These are phyloP conservation scores for Haplosporangium sp. DNA, from an alignment of 371 early-diverging fungal genomes.

Conservation along the genomic window DNA sequence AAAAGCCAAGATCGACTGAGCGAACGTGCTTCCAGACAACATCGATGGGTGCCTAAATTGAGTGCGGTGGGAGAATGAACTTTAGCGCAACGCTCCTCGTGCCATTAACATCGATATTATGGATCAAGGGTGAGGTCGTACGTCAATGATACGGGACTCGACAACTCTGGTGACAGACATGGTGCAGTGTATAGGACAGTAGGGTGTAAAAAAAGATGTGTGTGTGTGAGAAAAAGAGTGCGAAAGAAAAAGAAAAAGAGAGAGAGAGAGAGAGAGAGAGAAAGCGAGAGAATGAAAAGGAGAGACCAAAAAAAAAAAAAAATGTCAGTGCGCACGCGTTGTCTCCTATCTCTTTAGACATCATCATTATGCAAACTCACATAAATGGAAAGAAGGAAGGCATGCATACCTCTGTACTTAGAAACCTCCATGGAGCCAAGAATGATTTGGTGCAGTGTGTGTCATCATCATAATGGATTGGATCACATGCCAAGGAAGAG, in stretches of 20 bases:
- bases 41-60: conserved; percentile 52
- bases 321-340: not conserved
- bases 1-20: conserved; percentile 58
- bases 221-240: not conserved
- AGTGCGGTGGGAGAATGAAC: not conserved
- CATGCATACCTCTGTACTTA: too few species aligned
- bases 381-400: too few species aligned
- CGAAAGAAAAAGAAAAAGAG: not conserved
- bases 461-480: not conserved
- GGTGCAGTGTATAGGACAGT: not conserved
- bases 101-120: too few species aligned
- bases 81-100: too few species aligned
- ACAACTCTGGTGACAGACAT: conserved; percentile 57
- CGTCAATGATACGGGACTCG: conserved; percentile 65
- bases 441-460: too few species aligned
- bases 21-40: conserved; percentile 64
- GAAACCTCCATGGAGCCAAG: too few species aligned
- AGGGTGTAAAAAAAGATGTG: conserved; percentile 1
- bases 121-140: not conserved
- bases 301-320: too few species aligned
- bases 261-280: not conserved
- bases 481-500: conserved; percentile 17
- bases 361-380: too few species aligned
- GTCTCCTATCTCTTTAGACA: too few species aligned
- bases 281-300: not conserved